Percentiles rank a stretch among this genome's conserved stretches.
Evolutionary conservation across 2,329 filamentous ascomycete genomes (phyloP).

Genomic region (Trichoderma brevicompactum): DNA sequence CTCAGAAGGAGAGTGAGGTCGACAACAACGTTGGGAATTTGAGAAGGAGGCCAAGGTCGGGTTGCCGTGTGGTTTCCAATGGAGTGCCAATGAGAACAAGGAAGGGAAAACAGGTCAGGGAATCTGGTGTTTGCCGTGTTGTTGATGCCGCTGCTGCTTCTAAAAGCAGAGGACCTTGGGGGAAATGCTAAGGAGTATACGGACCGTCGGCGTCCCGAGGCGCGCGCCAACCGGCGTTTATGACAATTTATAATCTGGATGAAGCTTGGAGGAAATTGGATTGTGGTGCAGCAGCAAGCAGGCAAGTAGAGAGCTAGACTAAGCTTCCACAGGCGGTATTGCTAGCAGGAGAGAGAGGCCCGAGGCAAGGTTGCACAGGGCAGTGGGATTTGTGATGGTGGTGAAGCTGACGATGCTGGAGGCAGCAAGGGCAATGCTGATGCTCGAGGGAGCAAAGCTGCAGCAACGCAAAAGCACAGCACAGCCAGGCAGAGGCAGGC

Average conservation of each 20-base stretch:
- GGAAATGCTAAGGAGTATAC: slow-evolving; percentile 5
- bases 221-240: slow-evolving; percentile 19
- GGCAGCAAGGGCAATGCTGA: not conserved
- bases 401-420: not conserved
- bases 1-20: not conserved
- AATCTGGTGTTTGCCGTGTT: not conserved
- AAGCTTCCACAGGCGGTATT: not conserved
- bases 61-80: not conserved
- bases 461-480: slow-evolving; percentile 15
- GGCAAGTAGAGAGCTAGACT: not conserved
- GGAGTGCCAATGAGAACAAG: not conserved
- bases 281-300: not conserved
- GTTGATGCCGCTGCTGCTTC: not conserved
- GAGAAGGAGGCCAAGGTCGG: too few relatives aligned
- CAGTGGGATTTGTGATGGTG: not conserved
- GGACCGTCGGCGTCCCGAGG: slow-evolving; percentile 19
- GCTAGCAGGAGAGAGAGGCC: not conserved
- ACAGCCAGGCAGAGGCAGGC: not conserved
- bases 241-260: too few relatives aligned
- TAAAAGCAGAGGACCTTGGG: not conserved
- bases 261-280: too few relatives aligned
- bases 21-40: too few relatives aligned
- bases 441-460: not conserved
- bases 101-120: not conserved
- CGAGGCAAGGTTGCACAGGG: not conserved